These are phyloP conservation scores for Paraphaeosphaeria minitans DNA, from an alignment of 2,329 filamentous ascomycete genomes.

Conservation along the genomic window DNA sequence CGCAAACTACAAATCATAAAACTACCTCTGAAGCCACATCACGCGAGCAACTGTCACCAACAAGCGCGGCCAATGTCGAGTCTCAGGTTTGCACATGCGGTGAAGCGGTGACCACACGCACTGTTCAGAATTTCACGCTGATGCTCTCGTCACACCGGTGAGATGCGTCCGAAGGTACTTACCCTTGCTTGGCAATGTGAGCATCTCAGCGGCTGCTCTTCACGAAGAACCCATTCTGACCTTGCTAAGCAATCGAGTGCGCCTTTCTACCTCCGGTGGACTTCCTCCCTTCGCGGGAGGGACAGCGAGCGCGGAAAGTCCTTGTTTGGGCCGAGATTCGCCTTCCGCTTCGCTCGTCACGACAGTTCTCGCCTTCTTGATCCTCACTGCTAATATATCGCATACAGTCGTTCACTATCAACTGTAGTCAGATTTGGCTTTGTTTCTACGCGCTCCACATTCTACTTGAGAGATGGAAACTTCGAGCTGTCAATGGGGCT, in stretches of 20 bases:
- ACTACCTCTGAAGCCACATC: conserved; percentile 7
- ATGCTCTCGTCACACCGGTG: background rate
- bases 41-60: background rate
- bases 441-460: conserved; percentile 3
- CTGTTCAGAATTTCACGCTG: background rate
- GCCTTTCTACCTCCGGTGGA: conserved; percentile 7
- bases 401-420: background rate
- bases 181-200: background rate
- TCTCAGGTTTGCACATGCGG: background rate
- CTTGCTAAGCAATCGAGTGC: conserved; percentile 14
- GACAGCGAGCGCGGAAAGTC: conserved; percentile 6
- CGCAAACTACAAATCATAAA: conserved; percentile 21
- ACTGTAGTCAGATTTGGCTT: conserved; percentile 13
- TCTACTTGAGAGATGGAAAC: conserved; percentile 8
- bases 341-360: background rate
- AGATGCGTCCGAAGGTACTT: background rate
- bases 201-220: conserved; percentile 6
- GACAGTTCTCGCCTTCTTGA: background rate
- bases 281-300: conserved; percentile 13
- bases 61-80: background rate
- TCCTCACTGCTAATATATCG: background rate
- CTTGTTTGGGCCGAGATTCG: background rate
- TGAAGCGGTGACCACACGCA: conserved; percentile 1
- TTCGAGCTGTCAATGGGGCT: conserved; percentile 16
- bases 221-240: background rate